Evolutionary conservation across 441 rosid species (phyloP), one percentile per base, ranked within the genome.

Genomic region (Mallotus japonicus): DNA sequence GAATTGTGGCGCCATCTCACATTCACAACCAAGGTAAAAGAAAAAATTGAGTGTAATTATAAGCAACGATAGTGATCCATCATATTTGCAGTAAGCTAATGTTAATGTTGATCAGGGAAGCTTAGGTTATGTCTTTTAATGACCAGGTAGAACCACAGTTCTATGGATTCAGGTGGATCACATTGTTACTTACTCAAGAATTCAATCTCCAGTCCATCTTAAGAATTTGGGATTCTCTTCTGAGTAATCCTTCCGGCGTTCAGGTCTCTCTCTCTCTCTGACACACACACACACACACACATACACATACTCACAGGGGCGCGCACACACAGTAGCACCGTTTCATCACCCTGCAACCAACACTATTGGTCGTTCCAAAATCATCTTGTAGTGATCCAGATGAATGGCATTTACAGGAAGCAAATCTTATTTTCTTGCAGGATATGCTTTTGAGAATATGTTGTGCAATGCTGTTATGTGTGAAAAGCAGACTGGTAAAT

Each of bases 101-200:
- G 10, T 69, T 72, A n/a, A 19, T 12, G 6, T 61, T 42, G 14
- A 34, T 59, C 50, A 4, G 14, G 58, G 14, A 62, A 64, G 9
- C 71, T 76, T 19, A 65, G 54, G 50, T 20, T 37, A 37, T 68
- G 50, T 57, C 50, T 64, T 34, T 44, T 42, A 9, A 66, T 73
- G 70, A 60, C 60, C 90, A 90, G 95, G 92, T 90, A n/a, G 83
- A 84, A 79, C 90, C 91, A 1, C 91, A 90, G 65, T 88, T 80
- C 78, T 88, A 90, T 65, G 95, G 86, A 61, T 88, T 90, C 80
- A 83, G 95, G 78, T 90, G 95, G 95, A 88, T 90, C 79, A 88
- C 95, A 44, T 74, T 90, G 79, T 82, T 90, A 46, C 92, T 90
- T 32, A 85, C 92, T 62, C 91, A 90, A 79, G 95, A 90, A 79